Base-by-base conservation (phyloP, 2,329 filamentous ascomycete genomes). In the Chaetomiaceae sp. region DNA sequence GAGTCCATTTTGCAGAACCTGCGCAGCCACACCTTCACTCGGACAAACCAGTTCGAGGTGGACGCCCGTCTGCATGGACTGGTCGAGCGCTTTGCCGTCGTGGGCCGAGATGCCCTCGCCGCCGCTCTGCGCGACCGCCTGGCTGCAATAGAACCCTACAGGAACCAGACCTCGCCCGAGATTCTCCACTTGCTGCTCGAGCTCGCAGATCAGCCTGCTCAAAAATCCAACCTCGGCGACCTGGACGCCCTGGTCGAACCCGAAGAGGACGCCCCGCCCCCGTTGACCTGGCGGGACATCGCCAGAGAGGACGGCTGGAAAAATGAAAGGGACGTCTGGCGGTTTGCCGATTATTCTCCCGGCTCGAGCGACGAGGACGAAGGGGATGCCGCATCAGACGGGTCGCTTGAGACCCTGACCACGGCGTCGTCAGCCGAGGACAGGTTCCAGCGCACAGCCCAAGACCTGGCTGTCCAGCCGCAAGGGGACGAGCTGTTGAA, bases 41-140 rank as follows among this genome's bases (percentile, higher is more conserved):
- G 85, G 33, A 88, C 85, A 1, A 88, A 92, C 62, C 86, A 88
- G 58, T 91, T 91, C 63, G 82, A 87, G 39, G 79, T 91, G 17
- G 71, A 78, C 34, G 76, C 77, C 33, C 77, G 76, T 31, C 73
- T 92, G 2, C 73, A 81, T 43, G 87, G 87, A 1, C 73, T 96
- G 3, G 85, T 91, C 58, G 93, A 97, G 70, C 90, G 92, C 60
- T 93, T 96, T 60, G 79, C 83, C 27, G 77, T 97, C 48, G 77
- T 89, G 42, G 85, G 87, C 62, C 82, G 87, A 55, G 91, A 96
- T 60, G 82, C 81, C 34, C 72, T 96, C 21, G 89, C 89, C 12
- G 83, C 91, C 34, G 78, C 83, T 53, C 68, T 96, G 17, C 70
- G 76, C 10, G 63, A 69, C 27, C 65, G 68, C 13, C 60, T 64